A percentile compares a stretch with the other conserved stretches of the same genome.
These are phyloP conservation scores for Trametes elegans DNA, from an alignment of 768 basidiomycete species.

Conservation along the genomic window DNA sequence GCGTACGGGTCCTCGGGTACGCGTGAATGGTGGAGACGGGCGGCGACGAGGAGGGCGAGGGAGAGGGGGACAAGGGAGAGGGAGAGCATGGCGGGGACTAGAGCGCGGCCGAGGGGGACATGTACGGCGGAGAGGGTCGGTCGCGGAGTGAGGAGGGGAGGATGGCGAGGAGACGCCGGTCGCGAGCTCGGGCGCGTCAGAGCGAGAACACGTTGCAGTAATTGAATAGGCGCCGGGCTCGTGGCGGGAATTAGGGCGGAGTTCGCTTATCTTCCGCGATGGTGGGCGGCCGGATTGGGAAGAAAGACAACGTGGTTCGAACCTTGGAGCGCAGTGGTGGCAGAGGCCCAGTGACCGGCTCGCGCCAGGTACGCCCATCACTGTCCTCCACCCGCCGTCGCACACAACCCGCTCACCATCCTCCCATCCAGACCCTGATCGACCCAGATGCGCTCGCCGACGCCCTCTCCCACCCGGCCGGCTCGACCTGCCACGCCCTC, in stretches of 20 bases:
- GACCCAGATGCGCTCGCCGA: not conserved
- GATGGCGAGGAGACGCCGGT: not conserved
- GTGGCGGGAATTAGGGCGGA: constrained; percentile 18
- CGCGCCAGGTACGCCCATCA: constrained; percentile 3
- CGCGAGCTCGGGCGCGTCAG: not conserved
- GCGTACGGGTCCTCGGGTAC: constrained; percentile 79
- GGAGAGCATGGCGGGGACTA: constrained; percentile 23
- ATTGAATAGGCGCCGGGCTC: constrained; percentile 9
- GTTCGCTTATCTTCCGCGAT: constrained; percentile 19
- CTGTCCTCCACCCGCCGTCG: not conserved
- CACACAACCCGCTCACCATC: not conserved
- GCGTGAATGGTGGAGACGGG: constrained; percentile 49
- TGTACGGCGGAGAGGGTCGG: not conserved
- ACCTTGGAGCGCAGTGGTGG: no score
- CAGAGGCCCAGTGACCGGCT: no score
- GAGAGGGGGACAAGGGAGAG: constrained; percentile 35
- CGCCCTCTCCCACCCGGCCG: constrained; percentile 18
- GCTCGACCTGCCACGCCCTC: constrained; percentile 4
- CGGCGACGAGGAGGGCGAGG: constrained; percentile 23
- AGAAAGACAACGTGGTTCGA: constrained; percentile 10
- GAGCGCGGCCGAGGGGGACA: not conserved
- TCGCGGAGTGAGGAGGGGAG: not conserved
- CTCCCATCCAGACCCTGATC: constrained; percentile 1
- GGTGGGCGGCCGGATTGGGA: constrained; percentile 3
- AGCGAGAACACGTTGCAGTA: constrained; percentile 17